These are phyloP conservation scores for Diaporthe nobilis DNA, from an alignment of 2,329 filamentous ascomycete species.

Conservation along the genomic window DNA sequence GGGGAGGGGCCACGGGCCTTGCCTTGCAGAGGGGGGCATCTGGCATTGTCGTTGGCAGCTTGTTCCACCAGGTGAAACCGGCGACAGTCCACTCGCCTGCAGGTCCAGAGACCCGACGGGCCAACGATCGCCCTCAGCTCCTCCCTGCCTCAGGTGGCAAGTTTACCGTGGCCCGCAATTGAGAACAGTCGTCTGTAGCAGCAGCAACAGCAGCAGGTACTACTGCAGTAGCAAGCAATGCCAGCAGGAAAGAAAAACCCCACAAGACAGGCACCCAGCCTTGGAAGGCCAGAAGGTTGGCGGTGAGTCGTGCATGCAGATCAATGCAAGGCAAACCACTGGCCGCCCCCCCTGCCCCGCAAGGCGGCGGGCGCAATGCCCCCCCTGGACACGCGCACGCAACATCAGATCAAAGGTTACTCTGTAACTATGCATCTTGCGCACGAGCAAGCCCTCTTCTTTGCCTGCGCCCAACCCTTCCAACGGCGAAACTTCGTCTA, in stretches of 20 bases:
- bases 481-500: constrained; percentile 22
- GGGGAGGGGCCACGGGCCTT: background rate
- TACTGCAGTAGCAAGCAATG: background rate
- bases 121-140: constrained; percentile 11
- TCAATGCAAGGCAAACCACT: constrained; percentile 24
- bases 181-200: background rate
- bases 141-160: constrained; percentile 19
- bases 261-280: constrained; percentile 6
- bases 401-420: constrained; percentile 7
- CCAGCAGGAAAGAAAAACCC: background rate
- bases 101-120: constrained; percentile 13
- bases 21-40: background rate
- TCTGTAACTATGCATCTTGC: background rate
- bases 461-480: background rate
- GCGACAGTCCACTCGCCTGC: constrained; percentile 12
- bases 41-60: constrained; percentile 20
- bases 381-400: background rate
- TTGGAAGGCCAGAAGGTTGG: constrained; percentile 21
- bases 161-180: background rate
- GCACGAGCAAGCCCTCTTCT: background rate
- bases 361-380: constrained; percentile 4
- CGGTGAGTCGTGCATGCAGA: constrained; percentile 34
- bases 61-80: constrained; percentile 25
- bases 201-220: background rate
- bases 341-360: constrained; percentile 9